phyloP scores from a whole-genome alignment of 2,329 filamentous ascomycete species.

The Chaetothyriales sp. region DNA sequence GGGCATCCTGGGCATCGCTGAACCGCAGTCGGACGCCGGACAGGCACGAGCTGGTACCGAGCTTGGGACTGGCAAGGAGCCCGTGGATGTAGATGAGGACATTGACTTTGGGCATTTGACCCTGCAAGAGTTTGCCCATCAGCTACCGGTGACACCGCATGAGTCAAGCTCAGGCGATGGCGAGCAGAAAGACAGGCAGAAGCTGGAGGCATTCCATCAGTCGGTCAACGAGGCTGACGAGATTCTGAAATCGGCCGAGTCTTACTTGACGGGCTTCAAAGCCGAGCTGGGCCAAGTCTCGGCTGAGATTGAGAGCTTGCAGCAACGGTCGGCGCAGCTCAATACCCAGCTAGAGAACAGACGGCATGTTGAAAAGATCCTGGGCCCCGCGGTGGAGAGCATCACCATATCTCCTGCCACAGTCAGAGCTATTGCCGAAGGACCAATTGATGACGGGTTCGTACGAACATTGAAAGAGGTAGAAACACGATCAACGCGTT shows the following conservation, averaged over 20 bases:
- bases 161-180: slow-evolving; percentile 45
- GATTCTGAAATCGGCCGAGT: slow-evolving; percentile 82
- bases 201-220: slow-evolving; percentile 77
- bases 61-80: slow-evolving; percentile 8
- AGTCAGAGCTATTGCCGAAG: slow-evolving; percentile 73
- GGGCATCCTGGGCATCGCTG: slow-evolving; percentile 35
- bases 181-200: slow-evolving; percentile 61
- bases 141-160: slow-evolving; percentile 39
- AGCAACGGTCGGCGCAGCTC: slow-evolving; percentile 67
- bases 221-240: slow-evolving; percentile 82
- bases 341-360: slow-evolving; percentile 79
- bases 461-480: slow-evolving; percentile 68
- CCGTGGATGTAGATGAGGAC: slow-evolving; percentile 38
- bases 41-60: slow-evolving; percentile 2
- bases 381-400: slow-evolving; percentile 82
- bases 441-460: slow-evolving; percentile 80
- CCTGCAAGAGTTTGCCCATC: slow-evolving; percentile 51
- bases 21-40: slow-evolving; percentile 6
- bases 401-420: slow-evolving; percentile 73
- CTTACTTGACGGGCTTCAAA: slow-evolving; percentile 81
- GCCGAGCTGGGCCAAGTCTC: slow-evolving; percentile 85
- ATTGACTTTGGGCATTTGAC: slow-evolving; percentile 69
- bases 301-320: slow-evolving; percentile 84
- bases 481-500: slow-evolving; percentile 57
- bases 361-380: slow-evolving; percentile 70